Base-by-base conservation (phyloP, 2,329 filamentous ascomycete genomes). In the Arthrinium puccinioides region DNA sequence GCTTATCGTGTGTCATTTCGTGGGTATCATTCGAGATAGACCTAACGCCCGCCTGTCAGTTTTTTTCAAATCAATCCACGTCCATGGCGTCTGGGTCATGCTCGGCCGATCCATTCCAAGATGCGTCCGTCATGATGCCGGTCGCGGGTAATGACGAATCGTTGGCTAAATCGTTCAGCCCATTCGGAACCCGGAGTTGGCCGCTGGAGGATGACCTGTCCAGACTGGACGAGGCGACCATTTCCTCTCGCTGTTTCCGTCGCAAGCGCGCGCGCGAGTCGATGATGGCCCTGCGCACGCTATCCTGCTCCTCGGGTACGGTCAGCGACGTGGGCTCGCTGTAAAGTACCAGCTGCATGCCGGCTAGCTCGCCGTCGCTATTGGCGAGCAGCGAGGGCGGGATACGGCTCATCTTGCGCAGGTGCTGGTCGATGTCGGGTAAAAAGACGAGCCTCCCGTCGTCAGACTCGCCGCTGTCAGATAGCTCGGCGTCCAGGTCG, bases 401-500 rank as follows among this genome's bases (percentile, higher is more conserved):
- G 30, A 80, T 79, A 36, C 88, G 86, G 43, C 82, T 36, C 23
- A 20, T 82, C 41, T 74, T 71, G 44, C 72, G 72, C 36, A 97
- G 71, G 55, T 86, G 83, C 61, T 84, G 87, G 56, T 90, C 83
- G 38, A 97, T 84, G 55, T 94, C 86, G 1, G 87, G 81, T 1
- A 94, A 72, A 65, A 96, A 88, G 54, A 89, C 71, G 32, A 94
- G 73, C 47, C 68, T 73, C 47, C 74, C 72, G 16, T 75, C 68
- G 43, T 73, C 69, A 35, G 7, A 65, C 66, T 40, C 39, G 37
- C 35, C 38, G 39, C 72, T 66, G 46, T 82, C 79, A 11, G 82
- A 82, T 21, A 97, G 74, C 62, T 97, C 90, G 50, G 84, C 84
- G 55, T 94, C 88, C 9, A 98, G 70, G 60, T 94, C 81, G 67